Evolutionary conservation across 2,329 filamentous ascomycete genomes (phyloP).

Genomic region (Nigrograna mackinnonii): DNA sequence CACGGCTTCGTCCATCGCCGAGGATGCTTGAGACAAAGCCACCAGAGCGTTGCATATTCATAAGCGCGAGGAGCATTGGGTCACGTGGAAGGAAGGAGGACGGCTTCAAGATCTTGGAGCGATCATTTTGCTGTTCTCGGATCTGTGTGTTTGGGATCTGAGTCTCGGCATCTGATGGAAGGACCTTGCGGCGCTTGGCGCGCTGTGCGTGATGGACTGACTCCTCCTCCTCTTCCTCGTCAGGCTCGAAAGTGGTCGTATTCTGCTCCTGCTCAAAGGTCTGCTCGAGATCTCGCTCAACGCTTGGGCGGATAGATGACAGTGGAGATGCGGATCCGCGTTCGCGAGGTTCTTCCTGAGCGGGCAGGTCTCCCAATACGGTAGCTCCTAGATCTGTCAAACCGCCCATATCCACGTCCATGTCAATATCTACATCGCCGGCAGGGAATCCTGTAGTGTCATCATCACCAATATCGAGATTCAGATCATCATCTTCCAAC

Average conservation of each 20-base stretch:
- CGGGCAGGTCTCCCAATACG: constrained; percentile 53
- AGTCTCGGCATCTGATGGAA: constrained; percentile 80
- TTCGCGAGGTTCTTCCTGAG: constrained; percentile 32
- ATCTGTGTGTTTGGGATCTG: constrained; percentile 77
- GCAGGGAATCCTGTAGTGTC: constrained; percentile 25
- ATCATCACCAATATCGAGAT: constrained; percentile 41
- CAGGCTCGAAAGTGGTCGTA: constrained; percentile 33
- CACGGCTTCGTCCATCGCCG: constrained; percentile 74
- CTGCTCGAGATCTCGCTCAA: constrained; percentile 67
- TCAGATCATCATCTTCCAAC: constrained; percentile 55
- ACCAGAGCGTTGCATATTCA: constrained; percentile 90
- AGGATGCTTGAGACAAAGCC: constrained; percentile 88
- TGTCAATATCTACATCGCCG: constrained; percentile 24
- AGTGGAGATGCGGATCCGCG: constrained; percentile 58
- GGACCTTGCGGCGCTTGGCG: constrained; percentile 77
- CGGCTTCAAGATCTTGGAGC: constrained; percentile 81
- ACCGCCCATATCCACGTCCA: constrained; percentile 45
- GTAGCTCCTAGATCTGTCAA: constrained; percentile 51
- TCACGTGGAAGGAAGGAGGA: constrained; percentile 85
- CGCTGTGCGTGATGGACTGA: constrained; percentile 69
- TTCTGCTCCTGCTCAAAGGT: constrained; percentile 52
- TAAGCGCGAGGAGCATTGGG: constrained; percentile 80
- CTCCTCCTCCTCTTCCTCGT: constrained; percentile 52
- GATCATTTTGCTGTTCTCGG: constrained; percentile 83
- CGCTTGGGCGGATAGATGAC: constrained; percentile 55